These are phyloP conservation scores for Trametopsis cervina DNA, from an alignment of 768 basidiomycete genomes.

Conservation along the genomic window DNA sequence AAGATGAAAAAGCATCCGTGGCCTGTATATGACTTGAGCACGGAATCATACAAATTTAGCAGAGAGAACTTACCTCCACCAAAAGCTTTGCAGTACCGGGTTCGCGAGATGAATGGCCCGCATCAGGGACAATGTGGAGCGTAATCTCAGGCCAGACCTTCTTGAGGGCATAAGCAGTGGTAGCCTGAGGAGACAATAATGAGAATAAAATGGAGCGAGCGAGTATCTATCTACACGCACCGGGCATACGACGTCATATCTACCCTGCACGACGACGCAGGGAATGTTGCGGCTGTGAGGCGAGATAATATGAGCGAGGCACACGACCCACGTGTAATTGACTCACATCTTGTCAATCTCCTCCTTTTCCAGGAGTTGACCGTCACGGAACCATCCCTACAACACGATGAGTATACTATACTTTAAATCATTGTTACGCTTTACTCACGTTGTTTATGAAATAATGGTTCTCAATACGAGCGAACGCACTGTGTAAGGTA, in stretches of 20 bases:
- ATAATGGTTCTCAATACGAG: slow-evolving; percentile 86
- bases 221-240: slow-evolving; percentile 33
- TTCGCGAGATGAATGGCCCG: slow-evolving; percentile 84
- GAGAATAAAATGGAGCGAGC: no score
- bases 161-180: slow-evolving; percentile 76
- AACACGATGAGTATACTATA: no score
- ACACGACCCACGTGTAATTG: no score
- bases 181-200: slow-evolving; percentile 39
- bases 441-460: slow-evolving; percentile 73
- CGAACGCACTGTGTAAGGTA: slow-evolving; percentile 58
- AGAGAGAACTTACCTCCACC: slow-evolving; percentile 45
- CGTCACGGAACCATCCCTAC: slow-evolving; percentile 82
- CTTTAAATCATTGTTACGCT: no score
- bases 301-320: no score
- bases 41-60: neutral
- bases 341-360: slow-evolving; percentile 83
- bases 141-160: slow-evolving; percentile 79
- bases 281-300: slow-evolving; percentile 90
- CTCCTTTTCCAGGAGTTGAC: slow-evolving; percentile 78
- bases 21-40: slow-evolving; percentile 5
- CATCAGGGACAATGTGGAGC: slow-evolving; percentile 72
- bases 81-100: slow-evolving; percentile 60
- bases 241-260: slow-evolving; percentile 88
- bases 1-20: slow-evolving; percentile 9
- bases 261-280: slow-evolving; percentile 72